Conservation (phyloP, 805 yeast species). For the Lipomyces starkeyi region DNA sequence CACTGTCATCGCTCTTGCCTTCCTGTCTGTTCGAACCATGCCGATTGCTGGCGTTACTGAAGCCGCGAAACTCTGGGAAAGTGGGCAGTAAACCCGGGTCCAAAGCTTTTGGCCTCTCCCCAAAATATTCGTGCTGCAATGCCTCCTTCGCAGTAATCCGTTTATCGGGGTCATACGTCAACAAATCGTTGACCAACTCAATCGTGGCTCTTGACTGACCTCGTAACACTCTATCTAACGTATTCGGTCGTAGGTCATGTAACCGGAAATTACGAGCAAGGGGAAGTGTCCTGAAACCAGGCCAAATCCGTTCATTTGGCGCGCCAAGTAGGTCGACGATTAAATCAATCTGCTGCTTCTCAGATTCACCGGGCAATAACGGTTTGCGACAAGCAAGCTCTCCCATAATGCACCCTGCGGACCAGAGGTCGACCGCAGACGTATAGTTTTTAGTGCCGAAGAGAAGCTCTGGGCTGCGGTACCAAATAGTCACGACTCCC, state of each 20-base stretch:
- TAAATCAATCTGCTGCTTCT: constrained; percentile 75
- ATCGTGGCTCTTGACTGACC: constrained; percentile 53
- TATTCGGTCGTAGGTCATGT: constrained; percentile 30
- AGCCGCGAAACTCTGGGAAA: constrained; percentile 22
- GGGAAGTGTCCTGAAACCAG: constrained; percentile 72
- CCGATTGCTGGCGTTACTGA: background rate
- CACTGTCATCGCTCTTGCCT: background rate
- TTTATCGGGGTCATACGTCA: constrained; percentile 68
- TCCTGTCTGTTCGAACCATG: background rate
- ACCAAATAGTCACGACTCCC: constrained; percentile 89
- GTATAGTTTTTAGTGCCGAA: constrained; percentile 89
- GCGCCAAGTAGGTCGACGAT: constrained; percentile 87
- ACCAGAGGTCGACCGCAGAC: constrained; percentile 93
- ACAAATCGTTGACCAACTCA: constrained; percentile 66
- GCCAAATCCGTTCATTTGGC: constrained; percentile 75
- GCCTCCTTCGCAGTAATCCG: constrained; percentile 74
- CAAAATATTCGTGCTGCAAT: constrained; percentile 70
- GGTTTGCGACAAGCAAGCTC: constrained; percentile 79
- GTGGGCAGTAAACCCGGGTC: constrained; percentile 32
- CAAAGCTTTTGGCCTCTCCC: constrained; percentile 60
- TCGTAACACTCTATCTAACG: constrained; percentile 53
- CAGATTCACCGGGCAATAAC: constrained; percentile 83
- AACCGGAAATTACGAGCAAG: constrained; percentile 56
- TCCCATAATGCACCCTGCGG: constrained; percentile 86
- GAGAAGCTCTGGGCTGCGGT: constrained; percentile 91